These are phyloP conservation scores for Phoenix dactylifera DNA, from an alignment of 176 grass and related monocot species.

Conservation along the genomic window DNA sequence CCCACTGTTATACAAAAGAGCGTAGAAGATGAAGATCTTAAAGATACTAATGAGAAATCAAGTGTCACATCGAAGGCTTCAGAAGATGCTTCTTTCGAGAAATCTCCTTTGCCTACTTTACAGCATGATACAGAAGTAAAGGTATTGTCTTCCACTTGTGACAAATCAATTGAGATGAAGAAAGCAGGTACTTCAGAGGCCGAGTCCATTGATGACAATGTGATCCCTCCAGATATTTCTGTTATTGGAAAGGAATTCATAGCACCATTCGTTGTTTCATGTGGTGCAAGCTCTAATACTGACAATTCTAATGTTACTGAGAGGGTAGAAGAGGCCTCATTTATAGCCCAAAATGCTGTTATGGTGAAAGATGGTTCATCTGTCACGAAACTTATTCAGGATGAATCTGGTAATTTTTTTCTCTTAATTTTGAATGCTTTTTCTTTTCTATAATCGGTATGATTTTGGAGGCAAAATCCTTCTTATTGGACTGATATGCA, in stretches of 20 bases:
- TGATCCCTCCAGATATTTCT: conserved; percentile 1
- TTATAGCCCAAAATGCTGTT: conserved; percentile 20
- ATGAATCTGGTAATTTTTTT: conserved; percentile 49
- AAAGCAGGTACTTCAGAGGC: conserved; percentile 21
- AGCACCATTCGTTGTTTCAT: conserved; percentile 17
- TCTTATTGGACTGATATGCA: background rate
- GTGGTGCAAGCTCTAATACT: conserved; percentile 9
- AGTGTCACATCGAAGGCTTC: conserved; percentile 26
- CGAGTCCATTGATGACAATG: conserved; percentile 13
- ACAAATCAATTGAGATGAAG: conserved; percentile 20
- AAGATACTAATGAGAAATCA: conserved; percentile 13
- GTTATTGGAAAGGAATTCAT: conserved; percentile 19
- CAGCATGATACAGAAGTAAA: conserved; percentile 12
- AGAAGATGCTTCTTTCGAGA: conserved; percentile 13
- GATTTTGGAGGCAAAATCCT: no score
- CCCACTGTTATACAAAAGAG: background rate
- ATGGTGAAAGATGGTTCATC: conserved; percentile 13
- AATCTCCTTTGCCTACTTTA: conserved; percentile 24
- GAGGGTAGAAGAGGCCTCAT: conserved; percentile 11
- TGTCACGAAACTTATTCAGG: conserved; percentile 18
- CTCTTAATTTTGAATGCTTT: conserved; percentile 4
- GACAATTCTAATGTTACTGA: conserved; percentile 25
- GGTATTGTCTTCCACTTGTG: conserved; percentile 15
- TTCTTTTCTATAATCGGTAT: background rate
- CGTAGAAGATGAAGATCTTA: conserved; percentile 18